Evolutionary conservation across 2,329 filamentous ascomycete genomes (phyloP).

Genomic region (Raffaelea ambrosiae): DNA sequence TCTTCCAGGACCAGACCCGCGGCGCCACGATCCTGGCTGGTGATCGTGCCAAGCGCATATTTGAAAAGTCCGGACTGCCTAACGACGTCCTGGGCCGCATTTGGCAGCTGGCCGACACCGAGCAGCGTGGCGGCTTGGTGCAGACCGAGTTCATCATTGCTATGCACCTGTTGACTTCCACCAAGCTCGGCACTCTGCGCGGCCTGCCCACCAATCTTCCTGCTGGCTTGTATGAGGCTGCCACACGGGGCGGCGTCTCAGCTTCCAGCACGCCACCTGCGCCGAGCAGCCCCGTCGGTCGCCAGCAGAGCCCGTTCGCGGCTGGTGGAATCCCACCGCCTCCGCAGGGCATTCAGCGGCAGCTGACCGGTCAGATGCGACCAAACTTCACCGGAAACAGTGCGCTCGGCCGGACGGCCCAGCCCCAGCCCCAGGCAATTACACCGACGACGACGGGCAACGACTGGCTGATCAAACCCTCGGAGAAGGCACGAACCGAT

Average conservation of each 20-base stretch:
- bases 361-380: constrained; percentile 57
- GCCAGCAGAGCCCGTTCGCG: constrained; percentile 40
- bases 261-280: constrained; percentile 10
- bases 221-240: constrained; percentile 81
- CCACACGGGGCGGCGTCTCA: constrained; percentile 51
- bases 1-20: constrained; percentile 84
- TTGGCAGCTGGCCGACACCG: constrained; percentile 91
- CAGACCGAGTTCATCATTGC: constrained; percentile 93
- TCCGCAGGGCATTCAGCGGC: constrained; percentile 59
- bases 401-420: constrained; percentile 43
- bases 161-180: constrained; percentile 92
- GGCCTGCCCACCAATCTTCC: constrained; percentile 74
- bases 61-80: constrained; percentile 82
- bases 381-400: constrained; percentile 41
- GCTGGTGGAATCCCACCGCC: constrained; percentile 34
- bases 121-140: constrained; percentile 80
- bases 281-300: constrained; percentile 21
- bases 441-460: constrained; percentile 10
- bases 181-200: constrained; percentile 75
- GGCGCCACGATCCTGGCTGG: constrained; percentile 67
- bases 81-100: constrained; percentile 90
- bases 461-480: constrained; percentile 76
- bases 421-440: constrained; percentile 23
- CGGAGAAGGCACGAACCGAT: constrained; percentile 84
- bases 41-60: constrained; percentile 85